Evolutionary conservation across 192 early-diverging fungal species (phyloP).

Genomic region (Backusella westeae): DNA sequence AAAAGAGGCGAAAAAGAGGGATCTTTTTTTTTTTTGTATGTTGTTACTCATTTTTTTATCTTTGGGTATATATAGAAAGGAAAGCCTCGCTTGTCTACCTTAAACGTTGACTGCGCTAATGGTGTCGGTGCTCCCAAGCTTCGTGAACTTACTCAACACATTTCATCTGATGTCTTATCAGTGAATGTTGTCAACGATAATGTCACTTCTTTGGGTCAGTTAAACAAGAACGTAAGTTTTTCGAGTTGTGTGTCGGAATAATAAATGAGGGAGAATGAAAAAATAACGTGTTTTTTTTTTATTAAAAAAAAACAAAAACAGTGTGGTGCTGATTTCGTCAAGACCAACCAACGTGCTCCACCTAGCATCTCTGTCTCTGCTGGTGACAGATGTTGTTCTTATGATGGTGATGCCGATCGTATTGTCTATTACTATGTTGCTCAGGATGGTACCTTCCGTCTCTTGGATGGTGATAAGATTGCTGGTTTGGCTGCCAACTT

Average conservation of each 20-base stretch:
- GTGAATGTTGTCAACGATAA: constrained; percentile 78
- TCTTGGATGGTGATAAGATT: constrained; percentile 99
- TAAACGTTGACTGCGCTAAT: constrained; percentile 92
- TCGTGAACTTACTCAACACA: constrained; percentile 63
- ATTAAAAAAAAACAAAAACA: constrained; percentile 28
- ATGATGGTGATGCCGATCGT: constrained; percentile 99
- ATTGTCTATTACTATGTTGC: constrained; percentile 92
- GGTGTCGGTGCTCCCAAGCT: constrained; percentile 95
- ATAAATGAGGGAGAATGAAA: constrained; percentile 7
- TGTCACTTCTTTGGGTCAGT: constrained; percentile 61
- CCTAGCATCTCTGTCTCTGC: constrained; percentile 59
- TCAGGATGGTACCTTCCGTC: constrained; percentile 71
- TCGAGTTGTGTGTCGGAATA: background rate
- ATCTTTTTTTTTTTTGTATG: background rate
- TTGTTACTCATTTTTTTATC: background rate
- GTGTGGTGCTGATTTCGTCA: constrained; percentile 98
- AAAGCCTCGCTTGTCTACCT: constrained; percentile 60
- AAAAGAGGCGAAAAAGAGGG: background rate
- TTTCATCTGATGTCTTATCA: constrained; percentile 63
- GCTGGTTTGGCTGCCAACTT: constrained; percentile 91
- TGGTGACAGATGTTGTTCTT: constrained; percentile 80
- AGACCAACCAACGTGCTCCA: constrained; percentile 83
- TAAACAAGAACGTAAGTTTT: constrained; percentile 79
- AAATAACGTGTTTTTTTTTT: background rate
- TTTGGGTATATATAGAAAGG: constrained; percentile 52